phyloP scores from a whole-genome alignment of 2,329 filamentous ascomycete genomes.

The Diaporthe vexans region DNA sequence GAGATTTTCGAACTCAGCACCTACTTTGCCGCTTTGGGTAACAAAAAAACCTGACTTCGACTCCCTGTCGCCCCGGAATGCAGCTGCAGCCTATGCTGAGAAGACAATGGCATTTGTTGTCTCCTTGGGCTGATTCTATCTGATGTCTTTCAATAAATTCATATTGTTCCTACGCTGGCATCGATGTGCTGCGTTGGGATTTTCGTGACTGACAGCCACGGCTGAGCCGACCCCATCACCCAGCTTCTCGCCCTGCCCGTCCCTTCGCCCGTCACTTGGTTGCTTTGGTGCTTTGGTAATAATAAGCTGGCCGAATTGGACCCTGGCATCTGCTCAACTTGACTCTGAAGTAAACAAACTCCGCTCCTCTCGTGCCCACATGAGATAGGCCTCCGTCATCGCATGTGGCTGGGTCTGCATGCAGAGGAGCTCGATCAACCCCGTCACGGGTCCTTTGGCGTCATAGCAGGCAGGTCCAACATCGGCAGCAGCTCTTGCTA shows the following conservation, averaged over 20 bases:
- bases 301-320: not conserved
- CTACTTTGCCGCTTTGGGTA: slow-evolving; percentile 37
- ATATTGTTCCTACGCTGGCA: not conserved
- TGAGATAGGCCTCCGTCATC: not conserved
- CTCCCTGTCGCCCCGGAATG: slow-evolving; percentile 19
- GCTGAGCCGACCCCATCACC: not conserved
- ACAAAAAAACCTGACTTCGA: slow-evolving; percentile 36
- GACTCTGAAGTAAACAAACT: not conserved
- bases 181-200: not conserved
- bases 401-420: slow-evolving; percentile 3
- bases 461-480: not conserved
- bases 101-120: not conserved
- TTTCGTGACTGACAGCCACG: not conserved
- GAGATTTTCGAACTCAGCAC: slow-evolving; percentile 32
- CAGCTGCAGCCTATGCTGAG: slow-evolving; percentile 12
- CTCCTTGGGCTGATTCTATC: not conserved
- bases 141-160: not conserved
- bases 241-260: not conserved
- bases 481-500: slow-evolving; percentile 2
- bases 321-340: not conserved
- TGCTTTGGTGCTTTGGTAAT: not conserved
- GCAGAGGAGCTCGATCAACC: not conserved
- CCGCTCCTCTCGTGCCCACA: not conserved
- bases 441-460: not conserved
- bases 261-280: not conserved